Evolutionary conservation across 495 filamentous ascomycete species (phyloP).

Genomic region (Penicillium steckii): DNA sequence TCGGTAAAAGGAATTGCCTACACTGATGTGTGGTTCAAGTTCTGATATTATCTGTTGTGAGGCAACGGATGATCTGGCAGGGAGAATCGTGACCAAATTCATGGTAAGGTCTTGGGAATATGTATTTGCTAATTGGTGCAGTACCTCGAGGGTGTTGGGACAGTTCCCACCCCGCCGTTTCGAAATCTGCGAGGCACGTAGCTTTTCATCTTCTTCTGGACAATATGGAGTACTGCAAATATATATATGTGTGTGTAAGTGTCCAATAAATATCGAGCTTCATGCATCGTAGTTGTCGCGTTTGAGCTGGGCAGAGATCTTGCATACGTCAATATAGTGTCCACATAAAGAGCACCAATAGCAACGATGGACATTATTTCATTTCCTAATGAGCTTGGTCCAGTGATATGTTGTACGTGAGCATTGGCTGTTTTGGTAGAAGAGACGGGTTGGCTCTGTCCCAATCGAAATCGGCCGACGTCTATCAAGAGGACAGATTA

Average conservation of each 20-base stretch:
- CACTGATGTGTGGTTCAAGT: constrained; percentile 44
- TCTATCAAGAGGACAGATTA: no score
- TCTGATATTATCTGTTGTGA: constrained; percentile 37
- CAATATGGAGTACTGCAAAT: constrained; percentile 65
- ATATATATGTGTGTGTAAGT: no score
- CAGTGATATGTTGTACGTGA: not conserved
- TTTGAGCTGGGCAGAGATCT: not conserved
- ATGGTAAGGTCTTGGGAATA: constrained; percentile 18
- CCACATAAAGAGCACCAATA: constrained; percentile 65
- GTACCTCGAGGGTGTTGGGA: constrained; percentile 67
- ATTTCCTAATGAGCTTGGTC: not conserved
- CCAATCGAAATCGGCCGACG: no score
- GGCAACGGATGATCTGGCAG: constrained; percentile 36
- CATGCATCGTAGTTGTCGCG: no score
- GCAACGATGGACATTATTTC: constrained; percentile 51
- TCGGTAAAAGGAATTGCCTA: constrained; percentile 59
- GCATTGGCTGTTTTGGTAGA: no score
- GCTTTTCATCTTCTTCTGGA: constrained; percentile 68
- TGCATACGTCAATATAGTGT: constrained; percentile 65
- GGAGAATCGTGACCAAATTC: constrained; percentile 44
- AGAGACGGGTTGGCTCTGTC: no score
- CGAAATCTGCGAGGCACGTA: constrained; percentile 57
- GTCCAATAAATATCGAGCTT: no score
- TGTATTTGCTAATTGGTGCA: constrained; percentile 52
- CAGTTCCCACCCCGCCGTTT: constrained; percentile 71